Evolutionary conservation across 805 yeast species (phyloP).

Genomic region (Lachancea sp.): DNA sequence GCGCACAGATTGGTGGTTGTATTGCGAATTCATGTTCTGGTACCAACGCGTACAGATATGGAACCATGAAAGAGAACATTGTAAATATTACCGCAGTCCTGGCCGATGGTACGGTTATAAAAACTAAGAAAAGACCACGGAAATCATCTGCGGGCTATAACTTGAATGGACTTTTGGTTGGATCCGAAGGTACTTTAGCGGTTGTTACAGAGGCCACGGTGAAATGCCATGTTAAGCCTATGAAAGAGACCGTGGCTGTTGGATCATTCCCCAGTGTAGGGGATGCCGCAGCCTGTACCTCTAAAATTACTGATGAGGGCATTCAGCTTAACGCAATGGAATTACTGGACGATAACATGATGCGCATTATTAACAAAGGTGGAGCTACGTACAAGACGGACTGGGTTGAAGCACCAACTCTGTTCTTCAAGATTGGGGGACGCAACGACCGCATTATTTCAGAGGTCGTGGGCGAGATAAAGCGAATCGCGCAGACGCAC

Average conservation of each 20-base stretch:
- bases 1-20: conserved; percentile 76
- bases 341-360: conserved; percentile 63
- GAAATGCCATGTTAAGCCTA: conserved; percentile 60
- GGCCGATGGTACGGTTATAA: conserved; percentile 73
- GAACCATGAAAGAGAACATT: conserved; percentile 74
- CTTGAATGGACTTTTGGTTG: conserved; percentile 66
- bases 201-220: conserved; percentile 72
- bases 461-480: conserved; percentile 43
- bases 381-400: conserved; percentile 44
- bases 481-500: conserved; percentile 46
- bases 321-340: conserved; percentile 70
- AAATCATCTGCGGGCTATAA: conserved; percentile 78
- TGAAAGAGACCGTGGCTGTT: conserved; percentile 59
- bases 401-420: conserved; percentile 56
- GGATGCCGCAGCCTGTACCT: conserved; percentile 67
- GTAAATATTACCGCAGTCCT: conserved; percentile 64
- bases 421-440: conserved; percentile 61
- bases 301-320: conserved; percentile 54
- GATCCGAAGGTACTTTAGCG: conserved; percentile 77
- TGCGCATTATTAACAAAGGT: conserved; percentile 55
- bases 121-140: conserved; percentile 68
- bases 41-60: conserved; percentile 70
- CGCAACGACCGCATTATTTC: conserved; percentile 36
- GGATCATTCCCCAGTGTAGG: conserved; percentile 60
- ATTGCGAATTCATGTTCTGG: conserved; percentile 75